Evolutionary conservation across 1,284 basidiomycete genomes (phyloP), one percentile per base, ranked within the genome.

Genomic region (Leucoagaricus sp.): DNA sequence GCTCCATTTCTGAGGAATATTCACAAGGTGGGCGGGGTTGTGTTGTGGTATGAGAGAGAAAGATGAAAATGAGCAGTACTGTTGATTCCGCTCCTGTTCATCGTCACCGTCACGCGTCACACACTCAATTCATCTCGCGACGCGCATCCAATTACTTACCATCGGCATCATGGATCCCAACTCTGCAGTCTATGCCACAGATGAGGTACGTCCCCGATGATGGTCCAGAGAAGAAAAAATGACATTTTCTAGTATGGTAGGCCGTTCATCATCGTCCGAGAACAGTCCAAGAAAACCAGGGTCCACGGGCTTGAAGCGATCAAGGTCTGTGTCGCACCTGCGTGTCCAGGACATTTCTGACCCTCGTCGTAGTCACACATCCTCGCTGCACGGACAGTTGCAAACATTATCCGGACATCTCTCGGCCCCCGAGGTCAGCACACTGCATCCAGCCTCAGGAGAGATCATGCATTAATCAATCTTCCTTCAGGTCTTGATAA

Each of bases 221-320:
- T n/a, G 38, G 10, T 25, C n/a, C 13, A 9, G 21, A 23, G 59
- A 51, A 25, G 34, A 25, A 51, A 15, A 9, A 19, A 61, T 67
- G n/a, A 69, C 47, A n/a, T 10, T 46, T 36, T 45, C 8, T 63
- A 96, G 93, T 97, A 96, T 75, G 95, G 96, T 47, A 82, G 95
- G 48, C 96, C 96, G 25, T 98, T 98, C 75, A 98, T 99, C 72
- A 96, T 99, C 73, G 84, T 98, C 59, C 86, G 95, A 47, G 96
- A 99, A 69, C 96, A 99, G 75, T 89, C 83, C 59, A 98, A 78
- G 76, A 98, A 97, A 83, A 98, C 94, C 19, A 86, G 96, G 68
- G 89, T 85, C 42, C 95, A 98, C 78, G 97, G 97, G 58, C 75
- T 92, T 61, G 93, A 97, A 73, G 96, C 96, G 62, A 98, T 99